Base-by-base conservation (phyloP, 2,329 filamentous ascomycete genomes). In the Cladosporium cucumerinum region DNA sequence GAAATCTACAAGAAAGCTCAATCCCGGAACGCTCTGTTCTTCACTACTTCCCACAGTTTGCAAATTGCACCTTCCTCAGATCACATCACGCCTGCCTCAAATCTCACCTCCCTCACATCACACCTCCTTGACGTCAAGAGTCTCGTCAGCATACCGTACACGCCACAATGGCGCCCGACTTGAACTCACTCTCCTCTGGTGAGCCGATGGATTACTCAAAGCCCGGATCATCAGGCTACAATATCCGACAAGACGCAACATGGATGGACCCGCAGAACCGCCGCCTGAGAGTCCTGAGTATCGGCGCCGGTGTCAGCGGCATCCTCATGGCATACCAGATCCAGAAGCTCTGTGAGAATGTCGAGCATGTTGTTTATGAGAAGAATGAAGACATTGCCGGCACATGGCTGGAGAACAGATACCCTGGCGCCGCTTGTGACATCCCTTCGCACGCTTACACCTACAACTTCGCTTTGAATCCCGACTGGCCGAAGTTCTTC, bases 331-430 rank as follows among this genome's bases (percentile, higher is more conserved):
- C 81, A 67, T 82, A 82, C 63, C 72, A 78, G n/a, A 80, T 83
- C 57, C 79, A 83, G 69, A 77, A 82, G 74, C 59, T 75, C 66
- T 75, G 78, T 66, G 68, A 70, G 57, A 81, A 81, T 66, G 76
- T 84, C 12, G 81, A 82, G 36, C 78, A 79, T 69, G 75, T 80
- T 14, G 78, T 83, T 2, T 82, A 82, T 60, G 81, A 82, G 69
- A 82, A 82, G 71, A 82, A 82, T 61, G 67, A 72, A 16, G 76
- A 79, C 46, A 72, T 82, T 32, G 79, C 79, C 58, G 79, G 75
- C 5, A 82, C 79, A 3, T 82, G 81, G 80, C 68, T 80, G 1
- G 79, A 81, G 66, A 82, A 82, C 61, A 70, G 77, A 60, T 78
- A 78, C 54, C 61, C 61, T 10, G 61, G 74, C 2, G 78, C 76